Evolutionary conservation across 106 monocot species (phyloP).

Genomic region (Chionographis japonica): DNA sequence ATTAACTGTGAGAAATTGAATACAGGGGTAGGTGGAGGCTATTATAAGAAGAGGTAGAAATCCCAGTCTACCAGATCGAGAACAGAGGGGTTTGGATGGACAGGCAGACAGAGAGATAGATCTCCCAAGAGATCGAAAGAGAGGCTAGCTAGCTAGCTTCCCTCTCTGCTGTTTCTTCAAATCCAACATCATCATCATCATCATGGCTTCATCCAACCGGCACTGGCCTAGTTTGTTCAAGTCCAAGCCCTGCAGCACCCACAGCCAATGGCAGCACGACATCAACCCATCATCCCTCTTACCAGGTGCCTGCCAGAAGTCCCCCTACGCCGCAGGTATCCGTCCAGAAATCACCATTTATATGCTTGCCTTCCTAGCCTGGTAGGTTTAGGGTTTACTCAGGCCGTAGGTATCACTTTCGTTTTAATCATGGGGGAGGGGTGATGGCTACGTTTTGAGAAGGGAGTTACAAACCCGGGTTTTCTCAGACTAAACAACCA

Average conservation of each 20-base stretch:
- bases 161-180: neutral
- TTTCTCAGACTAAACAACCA: too few relatives aligned
- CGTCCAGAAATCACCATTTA: neutral
- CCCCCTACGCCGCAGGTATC: conserved; percentile 55
- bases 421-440: too few relatives aligned
- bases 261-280: conserved; percentile 83
- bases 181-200: conserved; percentile 14
- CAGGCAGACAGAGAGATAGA: conserved; percentile 9
- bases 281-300: conserved; percentile 57
- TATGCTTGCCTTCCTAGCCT: neutral
- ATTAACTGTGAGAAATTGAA: conserved; percentile 27
- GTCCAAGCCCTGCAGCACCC: conserved; percentile 73
- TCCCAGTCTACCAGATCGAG: conserved; percentile 3
- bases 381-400: too few relatives aligned
- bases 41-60: conserved; percentile 19
- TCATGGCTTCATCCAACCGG: conserved; percentile 97
- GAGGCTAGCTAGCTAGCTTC: too few relatives aligned
- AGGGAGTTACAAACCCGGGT: too few relatives aligned
- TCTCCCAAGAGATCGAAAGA: neutral
- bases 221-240: conserved; percentile 99
- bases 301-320: conserved; percentile 42
- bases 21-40: conserved; percentile 36
- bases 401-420: too few relatives aligned
- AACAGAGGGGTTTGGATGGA: neutral
- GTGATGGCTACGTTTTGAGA: too few relatives aligned